Evolutionary conservation across 2,329 filamentous ascomycete species (phyloP), one percentile per base, ranked within the genome.

Genomic region (Penicillium sp.): DNA sequence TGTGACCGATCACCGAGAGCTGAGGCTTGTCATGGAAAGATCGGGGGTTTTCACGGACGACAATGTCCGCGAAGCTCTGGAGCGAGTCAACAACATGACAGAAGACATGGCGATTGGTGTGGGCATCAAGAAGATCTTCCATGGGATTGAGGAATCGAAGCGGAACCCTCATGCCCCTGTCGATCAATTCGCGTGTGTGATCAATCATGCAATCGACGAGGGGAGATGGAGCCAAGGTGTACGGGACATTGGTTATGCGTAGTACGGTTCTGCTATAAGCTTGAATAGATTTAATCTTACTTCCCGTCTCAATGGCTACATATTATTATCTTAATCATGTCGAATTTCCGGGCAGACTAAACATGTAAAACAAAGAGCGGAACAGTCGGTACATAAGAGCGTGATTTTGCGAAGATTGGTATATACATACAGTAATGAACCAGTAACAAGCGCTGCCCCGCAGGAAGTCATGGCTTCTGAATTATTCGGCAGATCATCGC

Each of bases 91-190:
- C 64, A 83, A 88, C 57, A 85, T 88, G 53, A 60, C 31, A 45
- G 50, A 30, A 30, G 41, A 55, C n/a, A 44, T 91, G 87, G 0
- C 85, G 38, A 82, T 85, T 15, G 90, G 88, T 4, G 88, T 97
- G 5, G 93, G 93, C 21, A 90, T 98, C 75, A 94, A 96, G 84
- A 87, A 87, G 71, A 85, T 92, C 26, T 78, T 92, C 49, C 81
- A 87, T 66, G 87, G 85, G 3, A 86, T 92, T 64, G 87, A 90
- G 69, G 90, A 88, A 5, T 89, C 89, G 17, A 86, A 86, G 70
- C 85, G 90, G 71, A 87, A 88, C 71, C 78, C 79, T 61, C 85
- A 88, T 73, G 82, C 84, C 13, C 46, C 48, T 66, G 81, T 85
- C 41, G 84, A 83, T 4, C 79, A 86, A 45, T 90, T 88, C 75